Evolutionary conservation across 2,329 filamentous ascomycete species (phyloP).

Genomic region (Clonostachys rhizophaga): DNA sequence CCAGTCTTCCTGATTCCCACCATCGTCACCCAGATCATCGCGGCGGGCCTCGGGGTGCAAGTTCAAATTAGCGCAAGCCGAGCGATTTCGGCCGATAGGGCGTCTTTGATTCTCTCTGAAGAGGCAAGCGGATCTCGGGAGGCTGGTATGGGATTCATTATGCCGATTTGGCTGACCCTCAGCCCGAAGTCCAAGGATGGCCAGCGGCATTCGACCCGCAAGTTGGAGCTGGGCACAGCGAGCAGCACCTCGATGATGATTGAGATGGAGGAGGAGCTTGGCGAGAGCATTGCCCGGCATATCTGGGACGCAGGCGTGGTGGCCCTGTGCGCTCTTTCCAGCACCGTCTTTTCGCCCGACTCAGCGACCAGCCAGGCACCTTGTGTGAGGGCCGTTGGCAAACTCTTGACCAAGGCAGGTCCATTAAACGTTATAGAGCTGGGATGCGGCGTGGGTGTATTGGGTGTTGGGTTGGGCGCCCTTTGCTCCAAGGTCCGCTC

Average conservation of each 20-base stretch:
- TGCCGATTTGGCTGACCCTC: constrained; percentile 35
- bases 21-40: constrained; percentile 14
- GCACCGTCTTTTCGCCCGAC: constrained; percentile 16
- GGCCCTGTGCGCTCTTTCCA: constrained; percentile 25
- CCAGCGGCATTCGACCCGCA: constrained; percentile 17
- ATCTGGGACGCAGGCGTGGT: constrained; percentile 54
- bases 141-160: constrained; percentile 26
- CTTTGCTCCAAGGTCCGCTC: constrained; percentile 16
- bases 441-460: constrained; percentile 51
- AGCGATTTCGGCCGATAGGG: constrained; percentile 14
- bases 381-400: constrained; percentile 21
- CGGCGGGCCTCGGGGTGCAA: constrained; percentile 13
- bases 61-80: constrained; percentile 14
- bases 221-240: constrained; percentile 16
- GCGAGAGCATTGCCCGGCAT: constrained; percentile 55
- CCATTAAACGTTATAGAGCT: constrained; percentile 45
- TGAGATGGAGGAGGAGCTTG: constrained; percentile 50
- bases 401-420: constrained; percentile 14
- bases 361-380: constrained; percentile 14
- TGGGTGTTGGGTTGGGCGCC: constrained; percentile 43
- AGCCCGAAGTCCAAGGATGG: constrained; percentile 15
- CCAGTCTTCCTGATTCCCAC: constrained; percentile 14
- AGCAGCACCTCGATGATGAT: constrained; percentile 17
- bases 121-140: constrained; percentile 1
- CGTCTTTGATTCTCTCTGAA: constrained; percentile 13